A percentile compares a stretch with the other conserved stretches of the same genome.
Evolutionary conservation across 495 filamentous ascomycete genomes (phyloP).

Genomic region (Aspergillus funiculosus): DNA sequence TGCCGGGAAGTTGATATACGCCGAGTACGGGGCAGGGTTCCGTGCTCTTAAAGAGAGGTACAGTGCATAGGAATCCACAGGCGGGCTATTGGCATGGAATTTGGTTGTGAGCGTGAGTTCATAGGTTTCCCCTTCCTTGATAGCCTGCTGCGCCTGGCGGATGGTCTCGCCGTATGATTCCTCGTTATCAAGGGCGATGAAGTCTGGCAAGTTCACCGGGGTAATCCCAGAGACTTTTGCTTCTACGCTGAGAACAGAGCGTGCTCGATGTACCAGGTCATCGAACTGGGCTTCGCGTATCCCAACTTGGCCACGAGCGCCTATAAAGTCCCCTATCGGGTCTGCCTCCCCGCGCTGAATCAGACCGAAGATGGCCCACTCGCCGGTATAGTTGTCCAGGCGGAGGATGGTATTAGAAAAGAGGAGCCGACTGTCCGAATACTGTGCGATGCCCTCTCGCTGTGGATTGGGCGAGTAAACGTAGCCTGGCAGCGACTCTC

Average conservation of each 20-base stretch:
- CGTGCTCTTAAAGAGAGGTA: conserved; percentile 1
- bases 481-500: conserved; percentile 2
- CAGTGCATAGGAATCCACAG: background rate
- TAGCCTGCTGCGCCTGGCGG: conserved; percentile 3
- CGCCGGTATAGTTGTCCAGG: conserved; percentile 4
- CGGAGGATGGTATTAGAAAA: background rate
- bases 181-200: conserved; percentile 2
- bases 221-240: background rate
- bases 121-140: conserved; percentile 6
- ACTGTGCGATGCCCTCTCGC: background rate
- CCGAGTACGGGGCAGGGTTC: conserved; percentile 4
- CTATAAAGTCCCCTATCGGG: background rate
- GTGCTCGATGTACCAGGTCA: background rate
- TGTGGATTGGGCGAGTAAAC: background rate
- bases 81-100: conserved; percentile 1
- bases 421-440: conserved; percentile 3
- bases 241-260: background rate
- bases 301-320: background rate
- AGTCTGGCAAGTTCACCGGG: background rate
- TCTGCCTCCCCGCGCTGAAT: background rate
- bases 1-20: conserved; percentile 5
- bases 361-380: conserved; percentile 2
- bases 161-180: background rate
- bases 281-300: background rate
- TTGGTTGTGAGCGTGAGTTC: conserved; percentile 2